These are phyloP conservation scores for Steccherinum ochraceum DNA, from an alignment of 768 basidiomycete genomes.

Conservation along the genomic window DNA sequence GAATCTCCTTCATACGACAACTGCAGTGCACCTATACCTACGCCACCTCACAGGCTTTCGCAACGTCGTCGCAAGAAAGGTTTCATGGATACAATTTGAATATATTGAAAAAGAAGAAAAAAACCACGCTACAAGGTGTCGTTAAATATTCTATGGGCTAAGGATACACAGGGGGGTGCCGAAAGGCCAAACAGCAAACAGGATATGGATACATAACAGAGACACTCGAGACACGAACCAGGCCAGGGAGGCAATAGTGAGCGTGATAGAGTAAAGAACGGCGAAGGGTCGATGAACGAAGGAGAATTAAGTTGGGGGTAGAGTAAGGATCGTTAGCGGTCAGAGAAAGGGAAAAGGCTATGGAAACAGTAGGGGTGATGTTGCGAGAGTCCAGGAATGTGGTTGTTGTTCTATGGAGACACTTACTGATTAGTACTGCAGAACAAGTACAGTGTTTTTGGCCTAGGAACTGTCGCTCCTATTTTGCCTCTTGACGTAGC, in stretches of 20 bases:
- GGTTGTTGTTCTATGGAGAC: neutral
- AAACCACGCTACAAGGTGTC: neutral
- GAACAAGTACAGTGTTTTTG: neutral
- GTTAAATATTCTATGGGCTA: neutral
- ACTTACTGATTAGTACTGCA: neutral
- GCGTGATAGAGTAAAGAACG: neutral
- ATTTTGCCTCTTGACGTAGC: slow-evolving; percentile 30
- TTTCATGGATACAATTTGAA: slow-evolving; percentile 1
- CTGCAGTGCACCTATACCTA: too few species aligned
- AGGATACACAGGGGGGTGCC: neutral
- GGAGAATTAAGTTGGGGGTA: neutral
- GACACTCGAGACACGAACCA: neutral
- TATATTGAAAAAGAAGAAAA: neutral
- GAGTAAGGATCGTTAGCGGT: neutral
- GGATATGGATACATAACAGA: neutral
- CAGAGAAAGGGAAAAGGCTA: neutral
- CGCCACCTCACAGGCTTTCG: too few species aligned
- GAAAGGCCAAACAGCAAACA: neutral
- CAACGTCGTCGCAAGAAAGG: too few species aligned
- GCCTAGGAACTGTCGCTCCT: slow-evolving; percentile 33
- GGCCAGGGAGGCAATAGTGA: too few species aligned
- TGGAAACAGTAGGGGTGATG: neutral
- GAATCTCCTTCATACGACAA: too few species aligned
- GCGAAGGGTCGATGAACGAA: neutral
- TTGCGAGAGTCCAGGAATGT: neutral